Percentiles rank a stretch among this genome's conserved stretches.
These are phyloP conservation scores for Brassica napus DNA, from an alignment of 345 rosid genomes.

Conservation along the genomic window Da-Ae NC_063438.1:17642001-17642500, in stretches of 20 bases:
- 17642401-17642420: slow-evolving; percentile 73
- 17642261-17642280: slow-evolving; percentile 65
- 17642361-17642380: slow-evolving; percentile 50
- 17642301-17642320: slow-evolving; percentile 64
- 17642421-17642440: slow-evolving; percentile 52
- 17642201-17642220: neutral
- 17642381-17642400: slow-evolving; percentile 67
- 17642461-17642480: no score
- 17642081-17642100: slow-evolving; percentile 59
- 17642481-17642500: neutral
- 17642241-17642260: slow-evolving; percentile 67
- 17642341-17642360: slow-evolving; percentile 68
- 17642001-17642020: slow-evolving; percentile 25
- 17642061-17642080: slow-evolving; percentile 45
- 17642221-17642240: slow-evolving; percentile 49
- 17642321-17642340: slow-evolving; percentile 67
- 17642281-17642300: slow-evolving; percentile 66
- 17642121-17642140: slow-evolving; percentile 72
- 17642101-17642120: slow-evolving; percentile 79
- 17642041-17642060: neutral
- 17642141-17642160: slow-evolving; percentile 54
- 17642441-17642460: neutral
- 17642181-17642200: neutral
- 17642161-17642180: neutral
- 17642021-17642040: neutral